Evolutionary conservation across 768 basidiomycete species (phyloP), one percentile per base, ranked within the genome.

Genomic region (Pulveroboletus sp.): DNA sequence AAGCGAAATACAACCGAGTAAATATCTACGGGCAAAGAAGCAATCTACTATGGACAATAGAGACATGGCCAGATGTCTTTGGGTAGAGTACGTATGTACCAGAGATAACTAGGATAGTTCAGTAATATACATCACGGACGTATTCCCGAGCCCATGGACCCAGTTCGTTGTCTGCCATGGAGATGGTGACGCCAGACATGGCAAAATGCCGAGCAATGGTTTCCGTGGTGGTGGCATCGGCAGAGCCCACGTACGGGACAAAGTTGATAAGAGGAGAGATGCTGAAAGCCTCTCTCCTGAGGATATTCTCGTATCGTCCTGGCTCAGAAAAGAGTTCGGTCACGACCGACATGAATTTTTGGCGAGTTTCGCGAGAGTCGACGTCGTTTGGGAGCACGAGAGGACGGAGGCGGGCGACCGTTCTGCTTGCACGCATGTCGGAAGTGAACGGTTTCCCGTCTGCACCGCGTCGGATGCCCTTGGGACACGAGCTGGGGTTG

Each of bases 401-500:
- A 2, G 76, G 76, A 33, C 75, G 70, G 23, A 77, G 72, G n/a
- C 73, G 74, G 8, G 76, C 76, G 16, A 77, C 71, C n/a, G 61
- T 70, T 27, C 76, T 71, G 57, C 74, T 76, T 2, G 76, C 76
- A 44, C 66, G 70, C 58, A 77, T 70, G 56, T 77, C 76, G 6
- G 67, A 58, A 34, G 75, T 62, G 55, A 60, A 57, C 1, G 76
- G 76, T 19, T 61, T 63, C 13, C 69, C 68, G 47, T 64, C 62
- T 11, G 61, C 46, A 53, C 72, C 72, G 24, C 67, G 69, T 43
- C 76, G 69, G 48, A 77, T 75, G 43, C 76, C 76, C 46, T 72
- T 73, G 9, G 76, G 76, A 65, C 75, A 78, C 1, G 75, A 76
- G 43, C 66, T 69, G 9, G 65, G 72, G 48, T 77, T 74, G 25